Evolutionary conservation across 306 rosid species (phyloP).

Genomic region (Abrus precatorius): DNA sequence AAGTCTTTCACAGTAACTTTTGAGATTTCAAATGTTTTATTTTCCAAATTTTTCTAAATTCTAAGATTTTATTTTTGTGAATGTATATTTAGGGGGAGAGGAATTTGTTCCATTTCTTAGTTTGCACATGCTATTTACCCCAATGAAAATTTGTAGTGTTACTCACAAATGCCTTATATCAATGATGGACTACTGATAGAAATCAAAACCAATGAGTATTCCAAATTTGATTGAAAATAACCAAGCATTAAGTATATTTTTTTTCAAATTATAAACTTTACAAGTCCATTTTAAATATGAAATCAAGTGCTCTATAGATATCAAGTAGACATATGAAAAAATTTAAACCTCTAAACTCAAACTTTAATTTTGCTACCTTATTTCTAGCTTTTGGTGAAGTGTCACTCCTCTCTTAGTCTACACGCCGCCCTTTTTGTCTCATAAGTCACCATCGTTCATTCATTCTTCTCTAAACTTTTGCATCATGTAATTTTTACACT

Average conservation of each 20-base stretch:
- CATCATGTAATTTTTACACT: no score
- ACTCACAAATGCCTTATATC: background rate
- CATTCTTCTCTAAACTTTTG: no score
- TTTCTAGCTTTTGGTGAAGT: no score
- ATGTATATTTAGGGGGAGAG: background rate
- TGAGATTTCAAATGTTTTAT: background rate
- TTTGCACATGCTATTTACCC: background rate
- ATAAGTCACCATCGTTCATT: no score
- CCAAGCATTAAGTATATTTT: no score
- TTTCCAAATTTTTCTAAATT: background rate
- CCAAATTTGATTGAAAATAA: background rate
- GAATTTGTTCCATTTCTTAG: background rate
- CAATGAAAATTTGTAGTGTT: background rate
- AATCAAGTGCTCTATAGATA: background rate
- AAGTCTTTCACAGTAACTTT: background rate
- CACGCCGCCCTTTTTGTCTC: no score
- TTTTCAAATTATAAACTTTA: background rate
- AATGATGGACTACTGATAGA: background rate
- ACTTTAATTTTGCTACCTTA: no score
- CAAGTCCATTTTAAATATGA: background rate
- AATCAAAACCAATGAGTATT: background rate
- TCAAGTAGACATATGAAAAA: background rate
- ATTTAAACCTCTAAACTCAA: no score
- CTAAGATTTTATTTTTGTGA: background rate
- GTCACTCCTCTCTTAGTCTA: no score